These are phyloP conservation scores for Pythium phragmiticola DNA, from an alignment of 352 stramenopile species.

Conservation along the genomic window DNA sequence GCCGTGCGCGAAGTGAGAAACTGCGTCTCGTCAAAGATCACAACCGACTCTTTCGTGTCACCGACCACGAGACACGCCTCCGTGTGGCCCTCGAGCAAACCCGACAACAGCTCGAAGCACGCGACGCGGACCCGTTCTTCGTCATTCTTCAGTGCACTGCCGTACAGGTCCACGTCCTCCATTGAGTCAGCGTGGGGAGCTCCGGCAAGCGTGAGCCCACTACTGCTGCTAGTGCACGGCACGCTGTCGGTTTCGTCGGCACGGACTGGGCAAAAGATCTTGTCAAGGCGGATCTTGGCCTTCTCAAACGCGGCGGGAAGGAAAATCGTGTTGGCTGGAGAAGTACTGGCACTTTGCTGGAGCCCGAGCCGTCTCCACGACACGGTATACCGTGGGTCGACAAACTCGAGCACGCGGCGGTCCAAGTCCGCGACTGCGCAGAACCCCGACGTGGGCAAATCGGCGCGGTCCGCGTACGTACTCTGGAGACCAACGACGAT, in stretches of 20 bases:
- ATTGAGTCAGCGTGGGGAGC: background rate
- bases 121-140: slow-evolving; percentile 48
- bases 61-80: slow-evolving; percentile 78
- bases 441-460: slow-evolving; percentile 67
- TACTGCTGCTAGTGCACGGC: too few relatives aligned
- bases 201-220: background rate
- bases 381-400: slow-evolving; percentile 47
- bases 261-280: slow-evolving; percentile 39
- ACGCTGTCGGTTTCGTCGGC: slow-evolving; percentile 15
- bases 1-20: slow-evolving; percentile 64
- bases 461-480: slow-evolving; percentile 50
- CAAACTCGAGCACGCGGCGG: slow-evolving; percentile 67
- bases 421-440: slow-evolving; percentile 76
- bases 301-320: slow-evolving; percentile 39
- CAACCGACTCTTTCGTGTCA: slow-evolving; percentile 83
- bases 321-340: slow-evolving; percentile 42
- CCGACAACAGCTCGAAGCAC: slow-evolving; percentile 68
- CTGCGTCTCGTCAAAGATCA: slow-evolving; percentile 87
- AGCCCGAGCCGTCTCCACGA: slow-evolving; percentile 62
- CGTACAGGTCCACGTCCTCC: slow-evolving; percentile 5
- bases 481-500: slow-evolving; percentile 88
- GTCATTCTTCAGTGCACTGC: slow-evolving; percentile 15
- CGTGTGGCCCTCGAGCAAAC: slow-evolving; percentile 63
- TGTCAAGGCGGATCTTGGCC: slow-evolving; percentile 59
- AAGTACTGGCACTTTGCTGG: slow-evolving; percentile 23